A percentile compares a stretch with the other conserved stretches of the same genome.
phyloP scores from a whole-genome alignment of 805 yeast genomes.

The Candida pini region DNA sequence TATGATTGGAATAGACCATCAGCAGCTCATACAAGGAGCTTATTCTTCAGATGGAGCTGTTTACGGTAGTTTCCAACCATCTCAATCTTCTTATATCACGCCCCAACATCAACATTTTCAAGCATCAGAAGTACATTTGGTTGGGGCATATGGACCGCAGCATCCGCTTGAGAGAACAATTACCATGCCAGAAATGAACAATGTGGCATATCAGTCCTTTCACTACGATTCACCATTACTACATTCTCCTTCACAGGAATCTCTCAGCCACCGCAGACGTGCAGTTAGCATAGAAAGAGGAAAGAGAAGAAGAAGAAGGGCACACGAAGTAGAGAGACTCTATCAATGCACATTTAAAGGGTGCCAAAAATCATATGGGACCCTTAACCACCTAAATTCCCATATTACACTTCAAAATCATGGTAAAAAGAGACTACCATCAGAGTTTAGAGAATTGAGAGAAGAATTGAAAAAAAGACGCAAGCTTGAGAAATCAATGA shows the following conservation, averaged over 20 bases:
- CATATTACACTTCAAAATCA: conserved; percentile 49
- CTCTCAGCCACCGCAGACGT: not conserved
- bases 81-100: too few species aligned
- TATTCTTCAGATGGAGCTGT: too few species aligned
- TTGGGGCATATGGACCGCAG: too few species aligned
- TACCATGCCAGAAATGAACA: too few species aligned
- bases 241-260: not conserved
- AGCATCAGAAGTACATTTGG: too few species aligned
- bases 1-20: too few species aligned
- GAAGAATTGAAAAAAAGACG: conserved; percentile 32
- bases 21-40: too few species aligned
- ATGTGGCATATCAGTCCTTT: too few species aligned
- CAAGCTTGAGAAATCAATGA: conserved; percentile 16
- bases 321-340: conserved; percentile 49
- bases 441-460: conserved; percentile 48
- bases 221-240: conserved; percentile 1
- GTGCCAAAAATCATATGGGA: conserved; percentile 53
- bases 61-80: too few species aligned
- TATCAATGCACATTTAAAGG: conserved; percentile 42
- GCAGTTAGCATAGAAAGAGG: too few species aligned
- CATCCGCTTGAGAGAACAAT: too few species aligned
- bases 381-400: conserved; percentile 53
- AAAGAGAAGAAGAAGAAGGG: conserved; percentile 49
- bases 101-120: too few species aligned
- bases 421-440: conserved; percentile 49